Conservation (phyloP, 2,329 filamentous ascomycete species). For the Thermoascus crustaceus region DNA sequence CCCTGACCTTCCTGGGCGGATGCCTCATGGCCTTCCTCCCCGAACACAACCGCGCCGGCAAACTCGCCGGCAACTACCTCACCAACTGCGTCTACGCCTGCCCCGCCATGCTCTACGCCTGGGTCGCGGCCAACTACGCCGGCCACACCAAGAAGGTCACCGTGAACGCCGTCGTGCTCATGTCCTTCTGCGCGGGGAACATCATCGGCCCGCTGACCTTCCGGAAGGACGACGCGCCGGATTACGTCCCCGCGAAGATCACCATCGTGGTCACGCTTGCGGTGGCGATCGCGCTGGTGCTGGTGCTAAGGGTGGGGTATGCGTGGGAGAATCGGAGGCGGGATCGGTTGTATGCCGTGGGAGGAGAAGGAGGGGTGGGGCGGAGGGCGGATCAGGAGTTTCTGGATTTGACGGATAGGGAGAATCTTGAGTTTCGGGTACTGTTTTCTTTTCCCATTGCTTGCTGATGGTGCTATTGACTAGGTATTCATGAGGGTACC, state of each 20-base stretch:
- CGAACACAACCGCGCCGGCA: no score
- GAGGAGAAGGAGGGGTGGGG: constrained; percentile 15
- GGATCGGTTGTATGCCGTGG: constrained; percentile 17
- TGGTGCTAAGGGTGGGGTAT: constrained; percentile 21
- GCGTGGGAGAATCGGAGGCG: constrained; percentile 21
- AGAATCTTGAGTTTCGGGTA: constrained; percentile 19
- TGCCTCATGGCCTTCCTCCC: constrained; percentile 34
- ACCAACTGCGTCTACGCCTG: constrained; percentile 31
- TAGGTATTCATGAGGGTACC: no score
- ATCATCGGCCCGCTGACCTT: constrained; percentile 39
- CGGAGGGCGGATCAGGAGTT: constrained; percentile 29
- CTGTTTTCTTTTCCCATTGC: background rate
- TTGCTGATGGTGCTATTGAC: background rate
- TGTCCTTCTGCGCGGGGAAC: constrained; percentile 35
- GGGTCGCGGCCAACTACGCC: constrained; percentile 28
- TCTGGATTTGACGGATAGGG: constrained; percentile 18
- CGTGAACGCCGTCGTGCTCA: constrained; percentile 25
- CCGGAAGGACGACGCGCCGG: constrained; percentile 26
- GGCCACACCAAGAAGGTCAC: constrained; percentile 32
- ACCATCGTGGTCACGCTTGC: constrained; percentile 22
- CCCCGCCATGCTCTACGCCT: constrained; percentile 32
- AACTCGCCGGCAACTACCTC: constrained; percentile 34
- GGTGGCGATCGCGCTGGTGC: constrained; percentile 22
- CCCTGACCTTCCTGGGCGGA: constrained; percentile 29
- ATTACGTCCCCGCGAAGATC: constrained; percentile 21